These are phyloP conservation scores for Hypoxylon sp. DNA, from an alignment of 2,329 filamentous ascomycete species.

Conservation along the genomic window DNA sequence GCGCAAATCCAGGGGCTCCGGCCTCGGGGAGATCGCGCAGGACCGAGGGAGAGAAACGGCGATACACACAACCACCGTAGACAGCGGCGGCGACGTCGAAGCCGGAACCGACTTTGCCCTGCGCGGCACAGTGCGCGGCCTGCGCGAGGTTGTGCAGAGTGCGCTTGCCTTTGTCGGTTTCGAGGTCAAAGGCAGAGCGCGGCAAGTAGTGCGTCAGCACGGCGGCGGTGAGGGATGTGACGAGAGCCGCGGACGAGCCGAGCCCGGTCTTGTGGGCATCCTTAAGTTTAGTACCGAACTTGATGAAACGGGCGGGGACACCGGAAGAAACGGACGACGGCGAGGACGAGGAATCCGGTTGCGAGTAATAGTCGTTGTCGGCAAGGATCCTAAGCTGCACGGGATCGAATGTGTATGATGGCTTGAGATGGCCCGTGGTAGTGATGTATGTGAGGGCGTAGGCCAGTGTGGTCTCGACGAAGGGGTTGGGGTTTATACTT, in stretches of 20 bases:
- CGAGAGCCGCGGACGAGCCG: conserved; percentile 92
- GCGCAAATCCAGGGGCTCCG: conserved; percentile 74
- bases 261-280: conserved; percentile 95
- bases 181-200: conserved; percentile 66
- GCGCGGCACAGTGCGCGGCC: conserved; percentile 92
- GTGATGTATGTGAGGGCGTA: conserved; percentile 88
- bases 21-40: conserved; percentile 76
- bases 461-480: conserved; percentile 90
- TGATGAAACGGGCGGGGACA: conserved; percentile 71
- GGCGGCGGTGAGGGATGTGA: conserved; percentile 85
- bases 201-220: conserved; percentile 82
- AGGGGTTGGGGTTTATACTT: conserved; percentile 73
- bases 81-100: conserved; percentile 96
- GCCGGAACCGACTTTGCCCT: conserved; percentile 95
- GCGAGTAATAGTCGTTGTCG: conserved; percentile 97
- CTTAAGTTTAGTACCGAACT: conserved; percentile 80
- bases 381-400: conserved; percentile 87
- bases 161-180: conserved; percentile 64
- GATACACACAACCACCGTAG: conserved; percentile 90
- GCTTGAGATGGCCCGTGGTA: conserved; percentile 55
- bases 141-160: conserved; percentile 93
- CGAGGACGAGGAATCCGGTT: conserved; percentile 57
- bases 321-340: background rate
- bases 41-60: conserved; percentile 87
- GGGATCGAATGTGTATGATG: conserved; percentile 69